phyloP scores from a whole-genome alignment of 106 monocot genomes.

The Apostasia ramifera region DNA sequence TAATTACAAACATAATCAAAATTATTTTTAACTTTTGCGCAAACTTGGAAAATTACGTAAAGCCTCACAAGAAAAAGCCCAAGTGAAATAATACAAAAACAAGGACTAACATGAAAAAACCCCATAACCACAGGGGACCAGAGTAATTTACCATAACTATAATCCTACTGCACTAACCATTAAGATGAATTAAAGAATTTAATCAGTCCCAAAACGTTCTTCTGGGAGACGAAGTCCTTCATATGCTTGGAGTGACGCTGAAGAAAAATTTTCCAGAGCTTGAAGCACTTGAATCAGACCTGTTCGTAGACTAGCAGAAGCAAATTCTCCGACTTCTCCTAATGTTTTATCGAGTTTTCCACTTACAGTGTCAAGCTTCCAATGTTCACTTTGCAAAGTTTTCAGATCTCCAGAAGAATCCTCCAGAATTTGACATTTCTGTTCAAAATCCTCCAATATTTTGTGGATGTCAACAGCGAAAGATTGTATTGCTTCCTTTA shows the following conservation, averaged over 20 bases:
- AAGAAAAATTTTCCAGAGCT: slow-evolving; percentile 37
- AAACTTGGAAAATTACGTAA: no score
- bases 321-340: slow-evolving; percentile 28
- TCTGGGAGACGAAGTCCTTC: slow-evolving; percentile 37
- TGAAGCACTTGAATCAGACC: slow-evolving; percentile 59
- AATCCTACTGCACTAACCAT: no score
- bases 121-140: no score
- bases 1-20: no score
- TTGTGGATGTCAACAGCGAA: slow-evolving; percentile 31
- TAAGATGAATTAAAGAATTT: no score
- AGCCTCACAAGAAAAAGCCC: no score
- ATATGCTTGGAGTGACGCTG: slow-evolving; percentile 42
- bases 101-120: no score
- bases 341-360: slow-evolving; percentile 33
- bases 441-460: slow-evolving; percentile 35
- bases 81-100: no score
- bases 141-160: no score
- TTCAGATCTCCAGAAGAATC: slow-evolving; percentile 34
- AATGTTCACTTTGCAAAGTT: slow-evolving; percentile 26
- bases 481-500: slow-evolving; percentile 28
- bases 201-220: not conserved
- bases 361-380: slow-evolving; percentile 17
- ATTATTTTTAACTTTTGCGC: no score
- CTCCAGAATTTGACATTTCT: slow-evolving; percentile 28
- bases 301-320: slow-evolving; percentile 32